phyloP scores from a whole-genome alignment of 306 rosid species.

The Prunus mira region DNA sequence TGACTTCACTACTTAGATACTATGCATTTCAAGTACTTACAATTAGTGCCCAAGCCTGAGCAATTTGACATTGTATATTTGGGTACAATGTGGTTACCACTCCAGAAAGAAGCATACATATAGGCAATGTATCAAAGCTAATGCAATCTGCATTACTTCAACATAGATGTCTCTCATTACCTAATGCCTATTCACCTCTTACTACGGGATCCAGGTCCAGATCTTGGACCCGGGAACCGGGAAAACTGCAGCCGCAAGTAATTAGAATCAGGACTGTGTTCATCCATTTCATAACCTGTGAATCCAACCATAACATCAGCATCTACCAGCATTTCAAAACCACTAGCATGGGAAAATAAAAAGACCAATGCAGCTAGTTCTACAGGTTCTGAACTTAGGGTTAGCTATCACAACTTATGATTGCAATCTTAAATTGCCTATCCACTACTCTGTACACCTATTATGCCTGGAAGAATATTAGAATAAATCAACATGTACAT shows the following conservation, averaged over 20 bases:
- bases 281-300: conserved; percentile 78
- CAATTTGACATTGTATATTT: conserved; percentile 23
- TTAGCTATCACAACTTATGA: neutral
- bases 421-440: neutral
- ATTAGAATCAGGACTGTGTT: conserved; percentile 56
- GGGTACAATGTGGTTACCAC: conserved; percentile 8
- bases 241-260: conserved; percentile 86
- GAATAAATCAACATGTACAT: neutral
- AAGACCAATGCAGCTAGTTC: neutral
- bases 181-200: conserved; percentile 50
- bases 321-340: conserved; percentile 8
- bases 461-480: neutral
- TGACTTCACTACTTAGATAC: conserved; percentile 26
- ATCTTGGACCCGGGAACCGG: conserved; percentile 83
- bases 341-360: neutral
- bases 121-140: conserved; percentile 2
- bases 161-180: conserved; percentile 21
- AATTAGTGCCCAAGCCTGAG: conserved; percentile 16
- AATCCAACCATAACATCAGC: conserved; percentile 35
- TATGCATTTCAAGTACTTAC: conserved; percentile 28
- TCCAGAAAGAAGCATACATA: conserved; percentile 14
- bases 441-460: neutral
- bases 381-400: neutral
- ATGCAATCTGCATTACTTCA: conserved; percentile 19
- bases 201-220: conserved; percentile 58